Evolutionary conservation across 805 yeast genomes (phyloP).

Genomic region (Pichia sporocuriosa): DNA sequence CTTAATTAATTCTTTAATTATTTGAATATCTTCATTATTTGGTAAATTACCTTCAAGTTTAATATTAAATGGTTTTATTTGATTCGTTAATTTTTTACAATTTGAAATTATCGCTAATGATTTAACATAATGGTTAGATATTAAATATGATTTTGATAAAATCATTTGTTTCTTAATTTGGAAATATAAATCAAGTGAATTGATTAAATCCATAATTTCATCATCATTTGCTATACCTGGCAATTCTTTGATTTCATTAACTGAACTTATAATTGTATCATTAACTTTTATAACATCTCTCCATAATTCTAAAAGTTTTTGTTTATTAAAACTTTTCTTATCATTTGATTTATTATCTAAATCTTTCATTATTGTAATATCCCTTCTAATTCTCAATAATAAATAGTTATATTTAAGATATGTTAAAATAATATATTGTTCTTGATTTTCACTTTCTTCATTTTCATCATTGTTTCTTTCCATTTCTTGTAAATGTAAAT

Average conservation of each 20-base stretch:
- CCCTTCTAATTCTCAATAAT: constrained; percentile 68
- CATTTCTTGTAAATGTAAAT: constrained; percentile 49
- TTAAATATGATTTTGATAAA: constrained; percentile 40
- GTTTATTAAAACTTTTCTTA: constrained; percentile 18
- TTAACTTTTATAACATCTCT: constrained; percentile 44
- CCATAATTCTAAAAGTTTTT: constrained; percentile 25
- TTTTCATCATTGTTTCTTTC: constrained; percentile 37
- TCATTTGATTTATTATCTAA: constrained; percentile 29
- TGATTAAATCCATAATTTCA: constrained; percentile 49
- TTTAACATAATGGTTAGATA: constrained; percentile 36
- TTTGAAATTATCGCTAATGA: constrained; percentile 39
- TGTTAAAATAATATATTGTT: constrained; percentile 67
- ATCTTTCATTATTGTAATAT: constrained; percentile 35
- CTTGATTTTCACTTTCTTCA: constrained; percentile 55
- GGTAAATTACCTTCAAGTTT: constrained; percentile 33
- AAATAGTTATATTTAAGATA: constrained; percentile 65
- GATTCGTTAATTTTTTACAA: constrained; percentile 19
- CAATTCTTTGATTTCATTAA: constrained; percentile 60
- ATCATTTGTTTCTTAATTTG: constrained; percentile 35
- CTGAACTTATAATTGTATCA: constrained; percentile 44
- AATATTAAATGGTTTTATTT: constrained; percentile 1
- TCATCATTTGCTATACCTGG: constrained; percentile 93
- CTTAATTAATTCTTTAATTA: constrained; percentile 20
- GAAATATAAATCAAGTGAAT: constrained; percentile 42
- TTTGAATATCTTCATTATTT: constrained; percentile 28